A percentile compares a stretch with the other conserved stretches of the same genome.
Conservation (phyloP, 768 basidiomycete species). For the Chalciporus pseudorubinellus region DNA sequence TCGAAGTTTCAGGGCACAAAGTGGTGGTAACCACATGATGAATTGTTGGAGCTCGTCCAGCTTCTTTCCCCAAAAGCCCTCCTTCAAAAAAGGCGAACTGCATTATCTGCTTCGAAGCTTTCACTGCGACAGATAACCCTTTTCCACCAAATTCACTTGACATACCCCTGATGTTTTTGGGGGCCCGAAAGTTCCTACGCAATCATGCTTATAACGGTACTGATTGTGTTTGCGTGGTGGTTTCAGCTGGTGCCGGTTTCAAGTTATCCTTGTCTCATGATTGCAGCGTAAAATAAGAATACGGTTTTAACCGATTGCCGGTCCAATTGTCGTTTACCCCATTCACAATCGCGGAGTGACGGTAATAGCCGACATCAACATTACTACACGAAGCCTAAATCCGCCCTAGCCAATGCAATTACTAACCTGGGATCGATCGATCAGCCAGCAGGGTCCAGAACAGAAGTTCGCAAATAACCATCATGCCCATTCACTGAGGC, state of each 20-base stretch:
- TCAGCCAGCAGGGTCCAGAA: slow-evolving; percentile 30
- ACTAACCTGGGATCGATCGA: slow-evolving; percentile 23
- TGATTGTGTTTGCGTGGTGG: too few species aligned
- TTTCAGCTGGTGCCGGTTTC: too few species aligned
- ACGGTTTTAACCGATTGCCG: slow-evolving; percentile 8
- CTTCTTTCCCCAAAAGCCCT: slow-evolving; percentile 2
- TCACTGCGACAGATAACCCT: slow-evolving; percentile 5
- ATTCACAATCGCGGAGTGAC: slow-evolving; percentile 6
- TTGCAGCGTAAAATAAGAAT: slow-evolving; percentile 9
- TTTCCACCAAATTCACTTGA: background rate
- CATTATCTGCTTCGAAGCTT: background rate
- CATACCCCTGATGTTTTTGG: too few species aligned
- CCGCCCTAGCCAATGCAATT: slow-evolving; percentile 4
- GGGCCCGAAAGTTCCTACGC: too few species aligned
- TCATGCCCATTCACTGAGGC: slow-evolving; percentile 21
- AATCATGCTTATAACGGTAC: too few species aligned
- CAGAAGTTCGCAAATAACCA: slow-evolving; percentile 16
- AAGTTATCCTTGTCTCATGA: slow-evolving; percentile 19
- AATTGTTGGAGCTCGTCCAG: background rate
- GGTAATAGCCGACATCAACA: slow-evolving; percentile 6
- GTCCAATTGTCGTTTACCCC: slow-evolving; percentile 3
- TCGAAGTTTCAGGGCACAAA: slow-evolving; percentile 13
- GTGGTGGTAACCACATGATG: background rate
- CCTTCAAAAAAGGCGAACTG: too few species aligned
- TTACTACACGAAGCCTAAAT: slow-evolving; percentile 9